Conservation (phyloP, 2,329 filamentous ascomycete genomes). For the Penicillium sp. region DNA sequence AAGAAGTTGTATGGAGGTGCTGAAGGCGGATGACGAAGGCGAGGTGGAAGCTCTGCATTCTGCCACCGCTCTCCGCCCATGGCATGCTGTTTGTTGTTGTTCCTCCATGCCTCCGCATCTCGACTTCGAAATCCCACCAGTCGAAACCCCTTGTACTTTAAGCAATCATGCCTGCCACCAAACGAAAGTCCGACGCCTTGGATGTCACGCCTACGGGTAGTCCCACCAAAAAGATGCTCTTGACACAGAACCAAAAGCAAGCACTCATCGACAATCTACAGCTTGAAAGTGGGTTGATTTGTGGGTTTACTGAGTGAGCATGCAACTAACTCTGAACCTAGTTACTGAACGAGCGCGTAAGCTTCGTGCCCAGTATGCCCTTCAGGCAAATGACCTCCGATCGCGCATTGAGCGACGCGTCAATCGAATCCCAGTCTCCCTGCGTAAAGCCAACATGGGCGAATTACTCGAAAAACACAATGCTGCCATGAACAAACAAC, state of each 20-base stretch:
- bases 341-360: slow-evolving; percentile 85
- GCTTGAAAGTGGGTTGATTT: slow-evolving; percentile 67
- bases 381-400: slow-evolving; percentile 79
- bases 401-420: slow-evolving; percentile 88
- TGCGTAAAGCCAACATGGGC: slow-evolving; percentile 76
- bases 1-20: slow-evolving; percentile 10
- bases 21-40: slow-evolving; percentile 28
- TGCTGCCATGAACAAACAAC: slow-evolving; percentile 25
- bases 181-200: slow-evolving; percentile 39
- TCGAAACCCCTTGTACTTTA: not conserved
- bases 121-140: slow-evolving; percentile 8
- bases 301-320: not conserved
- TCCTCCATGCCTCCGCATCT: slow-evolving; percentile 17
- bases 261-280: slow-evolving; percentile 85
- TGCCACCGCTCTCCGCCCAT: slow-evolving; percentile 19
- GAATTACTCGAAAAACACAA: slow-evolving; percentile 64
- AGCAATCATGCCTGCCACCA: slow-evolving; percentile 39
- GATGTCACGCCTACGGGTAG: slow-evolving; percentile 47
- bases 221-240: slow-evolving; percentile 59
- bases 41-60: slow-evolving; percentile 28
- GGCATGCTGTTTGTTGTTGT: slow-evolving; percentile 26
- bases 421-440: slow-evolving; percentile 77
- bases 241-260: slow-evolving; percentile 73
- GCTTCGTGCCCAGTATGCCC: slow-evolving; percentile 79
- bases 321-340: slow-evolving; percentile 38